These are phyloP conservation scores for Fusarium solani-melongenae DNA, from an alignment of 2,329 filamentous ascomycete species.

Conservation along the genomic window DNA sequence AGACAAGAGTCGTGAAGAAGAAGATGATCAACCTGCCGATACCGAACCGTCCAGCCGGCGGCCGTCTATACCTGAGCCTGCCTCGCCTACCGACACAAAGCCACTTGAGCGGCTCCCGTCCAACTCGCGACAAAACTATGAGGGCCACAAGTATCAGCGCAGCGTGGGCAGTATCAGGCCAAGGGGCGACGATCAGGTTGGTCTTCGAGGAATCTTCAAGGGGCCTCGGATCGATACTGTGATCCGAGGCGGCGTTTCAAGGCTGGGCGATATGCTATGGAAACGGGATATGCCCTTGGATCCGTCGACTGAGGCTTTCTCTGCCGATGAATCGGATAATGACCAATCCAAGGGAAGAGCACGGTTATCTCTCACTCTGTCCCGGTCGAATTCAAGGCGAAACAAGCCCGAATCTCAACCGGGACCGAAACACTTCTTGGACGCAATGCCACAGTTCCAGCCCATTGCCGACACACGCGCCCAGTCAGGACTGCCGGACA, in stretches of 20 bases:
- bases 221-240: constrained; percentile 79
- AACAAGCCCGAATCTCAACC: constrained; percentile 46
- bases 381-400: constrained; percentile 48
- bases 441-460: constrained; percentile 63
- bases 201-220: constrained; percentile 78
- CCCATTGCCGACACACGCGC: constrained; percentile 45
- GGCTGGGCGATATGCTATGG: constrained; percentile 68
- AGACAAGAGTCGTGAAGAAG: constrained; percentile 62
- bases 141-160: constrained; percentile 60
- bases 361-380: constrained; percentile 50
- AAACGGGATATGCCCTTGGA: constrained; percentile 58
- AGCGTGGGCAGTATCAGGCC: constrained; percentile 62
- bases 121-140: constrained; percentile 53
- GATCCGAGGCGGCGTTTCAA: constrained; percentile 69
- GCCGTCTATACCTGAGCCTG: constrained; percentile 43
- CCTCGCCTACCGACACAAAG: constrained; percentile 46
- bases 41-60: constrained; percentile 48
- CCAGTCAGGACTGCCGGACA: constrained; percentile 20
- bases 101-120: constrained; percentile 44
- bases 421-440: constrained; percentile 59
- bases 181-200: constrained; percentile 48
- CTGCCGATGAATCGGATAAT: constrained; percentile 62
- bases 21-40: constrained; percentile 46
- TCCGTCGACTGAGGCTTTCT: constrained; percentile 51
- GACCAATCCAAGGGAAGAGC: constrained; percentile 55